Conservation (phyloP, 2,329 filamentous ascomycete species). For the Calonectria ilicicola region DNA sequence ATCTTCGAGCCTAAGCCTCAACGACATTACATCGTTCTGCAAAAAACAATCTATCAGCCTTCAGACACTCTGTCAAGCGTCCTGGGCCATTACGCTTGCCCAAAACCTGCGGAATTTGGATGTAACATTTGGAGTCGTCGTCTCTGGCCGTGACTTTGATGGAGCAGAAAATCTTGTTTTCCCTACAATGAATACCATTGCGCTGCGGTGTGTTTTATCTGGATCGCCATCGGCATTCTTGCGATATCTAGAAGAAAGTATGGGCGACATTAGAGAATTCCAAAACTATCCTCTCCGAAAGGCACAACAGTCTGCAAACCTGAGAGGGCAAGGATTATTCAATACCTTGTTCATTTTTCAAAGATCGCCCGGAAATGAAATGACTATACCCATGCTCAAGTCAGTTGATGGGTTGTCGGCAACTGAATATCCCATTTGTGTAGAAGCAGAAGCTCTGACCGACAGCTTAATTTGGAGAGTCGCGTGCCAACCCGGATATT, state of each 20-base stretch:
- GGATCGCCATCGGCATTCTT: slow-evolving; percentile 75
- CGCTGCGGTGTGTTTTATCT: slow-evolving; percentile 79
- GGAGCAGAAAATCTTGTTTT: slow-evolving; percentile 78
- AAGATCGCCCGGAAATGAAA: slow-evolving; percentile 41
- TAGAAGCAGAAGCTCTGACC: slow-evolving; percentile 78
- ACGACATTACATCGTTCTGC: slow-evolving; percentile 66
- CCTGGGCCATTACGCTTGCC: slow-evolving; percentile 80
- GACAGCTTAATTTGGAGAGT: slow-evolving; percentile 75
- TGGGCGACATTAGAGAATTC: slow-evolving; percentile 74
- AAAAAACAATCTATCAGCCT: slow-evolving; percentile 75
- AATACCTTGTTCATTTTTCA: slow-evolving; percentile 70
- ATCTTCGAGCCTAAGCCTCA: not conserved
- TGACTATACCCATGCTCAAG: slow-evolving; percentile 60
- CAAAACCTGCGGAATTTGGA: slow-evolving; percentile 74
- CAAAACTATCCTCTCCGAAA: slow-evolving; percentile 84
- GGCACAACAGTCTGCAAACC: slow-evolving; percentile 61
- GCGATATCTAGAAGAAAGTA: slow-evolving; percentile 78
- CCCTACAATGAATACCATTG: slow-evolving; percentile 92
- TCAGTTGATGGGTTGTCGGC: slow-evolving; percentile 74
- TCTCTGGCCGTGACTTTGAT: slow-evolving; percentile 86
- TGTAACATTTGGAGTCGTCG: slow-evolving; percentile 83
- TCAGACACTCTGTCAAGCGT: slow-evolving; percentile 81
- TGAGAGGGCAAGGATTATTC: slow-evolving; percentile 58
- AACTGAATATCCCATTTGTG: slow-evolving; percentile 84
- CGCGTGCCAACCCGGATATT: slow-evolving; percentile 72